Conservation (phyloP, 345 rosid species). For the Ricinus communis region DNA sequence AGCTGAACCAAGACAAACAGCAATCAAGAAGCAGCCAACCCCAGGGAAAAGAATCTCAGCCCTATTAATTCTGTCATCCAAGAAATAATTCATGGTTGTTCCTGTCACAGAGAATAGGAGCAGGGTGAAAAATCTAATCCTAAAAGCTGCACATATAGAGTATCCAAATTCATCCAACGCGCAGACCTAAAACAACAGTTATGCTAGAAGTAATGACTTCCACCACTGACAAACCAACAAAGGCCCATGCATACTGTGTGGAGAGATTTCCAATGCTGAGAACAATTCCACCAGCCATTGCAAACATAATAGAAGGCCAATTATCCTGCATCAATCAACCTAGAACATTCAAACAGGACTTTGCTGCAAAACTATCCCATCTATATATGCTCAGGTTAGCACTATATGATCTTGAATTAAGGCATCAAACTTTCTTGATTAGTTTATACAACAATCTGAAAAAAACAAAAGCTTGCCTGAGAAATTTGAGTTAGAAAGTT, state of each 20-base stretch:
- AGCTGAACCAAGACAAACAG: constrained; percentile 76
- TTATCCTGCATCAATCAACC: constrained; percentile 43
- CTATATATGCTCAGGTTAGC: neutral
- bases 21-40: constrained; percentile 81
- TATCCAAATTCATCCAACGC: neutral
- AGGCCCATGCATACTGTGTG: constrained; percentile 89
- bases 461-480: constrained; percentile 43
- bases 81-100: constrained; percentile 81
- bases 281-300: constrained; percentile 75
- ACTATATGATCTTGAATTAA: too few relatives aligned
- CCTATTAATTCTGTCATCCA: constrained; percentile 72
- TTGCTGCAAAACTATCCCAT: neutral
- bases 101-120: constrained; percentile 45
- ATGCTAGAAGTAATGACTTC: constrained; percentile 72
- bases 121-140: neutral
- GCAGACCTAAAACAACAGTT: constrained; percentile 71
- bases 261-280: constrained; percentile 76
- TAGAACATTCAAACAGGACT: neutral
- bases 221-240: constrained; percentile 81
- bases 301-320: constrained; percentile 72
- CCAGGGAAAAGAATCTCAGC: constrained; percentile 86
- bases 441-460: neutral
- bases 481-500: constrained; percentile 62
- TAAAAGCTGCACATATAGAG: neutral
- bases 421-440: too few relatives aligned